Conservation (phyloP, 441 rosid genomes). For the Eutrema salsugineum region DNA sequence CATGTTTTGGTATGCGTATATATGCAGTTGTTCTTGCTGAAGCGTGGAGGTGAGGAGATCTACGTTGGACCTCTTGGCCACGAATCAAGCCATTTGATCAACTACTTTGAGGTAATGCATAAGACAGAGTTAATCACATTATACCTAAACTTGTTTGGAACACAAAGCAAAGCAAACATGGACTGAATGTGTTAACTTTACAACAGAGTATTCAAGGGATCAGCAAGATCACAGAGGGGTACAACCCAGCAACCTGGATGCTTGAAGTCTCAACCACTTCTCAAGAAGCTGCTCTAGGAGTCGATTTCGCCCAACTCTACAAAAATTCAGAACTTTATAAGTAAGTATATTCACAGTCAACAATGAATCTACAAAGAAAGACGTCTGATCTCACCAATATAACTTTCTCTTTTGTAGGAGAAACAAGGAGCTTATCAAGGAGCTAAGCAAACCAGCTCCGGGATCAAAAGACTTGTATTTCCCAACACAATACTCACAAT, state of each 20-base stretch:
- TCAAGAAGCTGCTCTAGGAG: conserved; percentile 56
- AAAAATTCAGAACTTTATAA: conserved; percentile 60
- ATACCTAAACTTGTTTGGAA: neutral
- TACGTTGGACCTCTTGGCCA: conserved; percentile 79
- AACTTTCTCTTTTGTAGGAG: conserved; percentile 41
- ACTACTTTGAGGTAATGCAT: conserved; percentile 64
- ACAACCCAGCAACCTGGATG: conserved; percentile 95
- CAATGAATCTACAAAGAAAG: neutral
- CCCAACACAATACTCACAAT: conserved; percentile 53
- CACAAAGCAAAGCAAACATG: neutral
- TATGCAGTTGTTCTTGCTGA: conserved; percentile 64
- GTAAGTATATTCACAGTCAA: conserved; percentile 25
- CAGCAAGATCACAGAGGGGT: conserved; percentile 64
- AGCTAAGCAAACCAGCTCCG: conserved; percentile 52
- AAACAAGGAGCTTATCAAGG: conserved; percentile 62
- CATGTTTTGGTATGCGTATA: neutral
- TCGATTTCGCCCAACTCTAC: conserved; percentile 61
- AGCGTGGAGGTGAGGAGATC: conserved; percentile 80
- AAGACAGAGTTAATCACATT: neutral
- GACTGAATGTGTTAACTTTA: neutral
- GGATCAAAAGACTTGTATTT: conserved; percentile 65
- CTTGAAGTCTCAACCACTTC: conserved; percentile 57
- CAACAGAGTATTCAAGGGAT: conserved; percentile 59
- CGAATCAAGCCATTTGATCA: conserved; percentile 51
- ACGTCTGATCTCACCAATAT: neutral